Percentiles rank a stretch among this genome's conserved stretches.
phyloP scores from a whole-genome alignment of 768 basidiomycete genomes.

The Steccherinum ochraceum region DNA sequence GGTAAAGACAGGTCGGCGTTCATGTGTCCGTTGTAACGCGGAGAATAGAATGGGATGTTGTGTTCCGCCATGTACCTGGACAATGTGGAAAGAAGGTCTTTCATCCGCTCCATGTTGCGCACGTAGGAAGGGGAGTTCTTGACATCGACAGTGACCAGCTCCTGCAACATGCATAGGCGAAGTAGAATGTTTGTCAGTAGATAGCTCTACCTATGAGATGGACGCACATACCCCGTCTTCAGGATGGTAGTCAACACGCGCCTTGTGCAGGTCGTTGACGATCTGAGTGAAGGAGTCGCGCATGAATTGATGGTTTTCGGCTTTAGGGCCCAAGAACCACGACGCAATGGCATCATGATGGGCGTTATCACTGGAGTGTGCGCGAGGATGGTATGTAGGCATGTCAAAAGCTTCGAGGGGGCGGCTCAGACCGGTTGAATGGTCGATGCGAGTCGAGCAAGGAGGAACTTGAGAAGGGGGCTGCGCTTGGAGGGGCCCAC shows the following conservation, averaged over 20 bases:
- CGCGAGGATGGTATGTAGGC: not conserved
- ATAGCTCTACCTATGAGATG: not conserved
- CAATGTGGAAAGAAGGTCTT: slow-evolving; percentile 12
- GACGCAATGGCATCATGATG: slow-evolving; percentile 24
- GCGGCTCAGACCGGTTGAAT: not conserved
- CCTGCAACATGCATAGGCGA: slow-evolving; percentile 6
- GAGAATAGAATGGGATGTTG: slow-evolving; percentile 33
- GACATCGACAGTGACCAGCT: slow-evolving; percentile 15
- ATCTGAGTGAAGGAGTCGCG: slow-evolving; percentile 19
- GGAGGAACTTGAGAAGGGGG: not conserved
- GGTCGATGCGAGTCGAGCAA: not conserved
- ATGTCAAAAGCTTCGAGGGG: too few species aligned
- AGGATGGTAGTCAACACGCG: slow-evolving; percentile 22
- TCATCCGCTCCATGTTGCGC: slow-evolving; percentile 16
- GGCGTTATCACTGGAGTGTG: slow-evolving; percentile 1
- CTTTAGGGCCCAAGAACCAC: slow-evolving; percentile 34
- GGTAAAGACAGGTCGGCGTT: slow-evolving; percentile 27
- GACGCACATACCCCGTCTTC: slow-evolving; percentile 22
- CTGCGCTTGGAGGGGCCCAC: too few species aligned
- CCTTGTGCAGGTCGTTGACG: slow-evolving; percentile 17
- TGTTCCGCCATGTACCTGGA: slow-evolving; percentile 20
- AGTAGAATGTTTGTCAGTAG: not conserved
- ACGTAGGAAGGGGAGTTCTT: slow-evolving; percentile 16
- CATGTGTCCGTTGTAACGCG: slow-evolving; percentile 37
- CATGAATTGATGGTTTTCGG: slow-evolving; percentile 29